Evolutionary conservation across 768 basidiomycete genomes (phyloP), one percentile per base, ranked within the genome.

Genomic region (Gymnopilus dilepis): DNA sequence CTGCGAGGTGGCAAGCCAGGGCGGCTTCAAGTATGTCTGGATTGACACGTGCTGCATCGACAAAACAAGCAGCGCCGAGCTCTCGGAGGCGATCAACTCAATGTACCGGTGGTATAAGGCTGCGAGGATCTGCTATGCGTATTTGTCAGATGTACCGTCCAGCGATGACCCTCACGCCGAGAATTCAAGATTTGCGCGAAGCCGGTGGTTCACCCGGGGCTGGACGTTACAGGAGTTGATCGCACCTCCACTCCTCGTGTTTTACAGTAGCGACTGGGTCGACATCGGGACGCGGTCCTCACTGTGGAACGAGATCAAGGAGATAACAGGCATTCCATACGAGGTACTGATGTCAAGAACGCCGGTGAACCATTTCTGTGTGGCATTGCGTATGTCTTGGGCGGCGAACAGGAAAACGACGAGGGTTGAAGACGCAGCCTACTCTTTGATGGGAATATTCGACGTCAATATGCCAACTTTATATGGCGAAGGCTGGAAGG

Each of bases 141-240:
- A 61, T 19, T 3, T 63, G n/a, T 52, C 43, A n/a, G 62, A 66
- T 9, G 58, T 63, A 42, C 38, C 30, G 8, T 4, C 33, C 4
- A 48, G 58, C 2, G 15, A 52, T 22, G 50, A 17, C 9, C 50
- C n/a, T 17, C 13, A 21, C 13, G 13, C 30, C 33, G 24, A 52
- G 34, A 22, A 31, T 11, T 17, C 17, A 0, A 6, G n/a, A 19
- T 51, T 51, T 31, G n/a, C 26, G 1, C 13, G 33, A 5, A 33
- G 50, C n/a, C 52, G 51, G 11, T 66, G 65, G 65, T 66, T 66
- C 33, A 66, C 56, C 1, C 62, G 65, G 3, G 65, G 61, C 26
- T 66, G 65, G 65, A 66, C 61, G 1, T 38, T 66, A 15, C 65
- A 66, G 37, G 65, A 66, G 33, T 42, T 66, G 4, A n/a, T 66